A percentile compares a stretch with the other conserved stretches of the same genome.
phyloP scores from a whole-genome alignment of 140 eudicot genomes.

The Anethum foeniculum region DNA sequence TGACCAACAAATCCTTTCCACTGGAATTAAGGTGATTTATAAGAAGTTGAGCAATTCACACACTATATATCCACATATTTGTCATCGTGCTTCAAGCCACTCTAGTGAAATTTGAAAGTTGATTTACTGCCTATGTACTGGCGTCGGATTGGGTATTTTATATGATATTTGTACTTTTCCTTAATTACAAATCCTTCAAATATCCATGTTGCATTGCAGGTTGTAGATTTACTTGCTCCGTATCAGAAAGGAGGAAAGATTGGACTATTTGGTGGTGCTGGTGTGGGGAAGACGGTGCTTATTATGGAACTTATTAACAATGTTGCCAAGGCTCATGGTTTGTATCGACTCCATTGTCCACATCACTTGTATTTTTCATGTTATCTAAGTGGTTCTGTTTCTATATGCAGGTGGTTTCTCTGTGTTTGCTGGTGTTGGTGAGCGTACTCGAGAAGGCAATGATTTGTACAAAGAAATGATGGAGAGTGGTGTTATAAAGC shows the following conservation, averaged over 20 bases:
- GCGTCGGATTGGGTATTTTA: not conserved
- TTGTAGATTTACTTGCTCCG: constrained; percentile 61
- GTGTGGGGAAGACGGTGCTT: constrained; percentile 61
- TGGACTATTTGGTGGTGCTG: constrained; percentile 67
- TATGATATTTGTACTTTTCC: not conserved
- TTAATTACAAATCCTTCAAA: not conserved
- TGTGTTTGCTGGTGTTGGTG: constrained; percentile 70
- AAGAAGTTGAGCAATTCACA: not conserved
- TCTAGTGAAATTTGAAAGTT: not conserved
- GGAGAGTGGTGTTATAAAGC: constrained; percentile 3
- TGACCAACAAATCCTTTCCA: constrained; percentile 25
- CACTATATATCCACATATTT: not conserved
- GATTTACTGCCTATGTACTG: not conserved
- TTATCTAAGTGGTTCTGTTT: not conserved
- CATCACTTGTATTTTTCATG: not conserved
- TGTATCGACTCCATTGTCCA: not conserved
- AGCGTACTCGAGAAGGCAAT: constrained; percentile 66
- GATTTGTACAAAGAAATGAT: constrained; percentile 36
- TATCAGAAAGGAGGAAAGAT: constrained; percentile 67
- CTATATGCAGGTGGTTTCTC: constrained; percentile 50
- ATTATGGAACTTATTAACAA: constrained; percentile 35
- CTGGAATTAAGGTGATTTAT: constrained; percentile 53
- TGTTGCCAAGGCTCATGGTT: constrained; percentile 4
- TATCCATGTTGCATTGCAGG: constrained; percentile 22
- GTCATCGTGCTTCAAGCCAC: not conserved